Evolutionary conservation across 176 grass and related monocot genomes (phyloP), one percentile per base, ranked within the genome.

Genomic region (Hordeum marinum): DNA sequence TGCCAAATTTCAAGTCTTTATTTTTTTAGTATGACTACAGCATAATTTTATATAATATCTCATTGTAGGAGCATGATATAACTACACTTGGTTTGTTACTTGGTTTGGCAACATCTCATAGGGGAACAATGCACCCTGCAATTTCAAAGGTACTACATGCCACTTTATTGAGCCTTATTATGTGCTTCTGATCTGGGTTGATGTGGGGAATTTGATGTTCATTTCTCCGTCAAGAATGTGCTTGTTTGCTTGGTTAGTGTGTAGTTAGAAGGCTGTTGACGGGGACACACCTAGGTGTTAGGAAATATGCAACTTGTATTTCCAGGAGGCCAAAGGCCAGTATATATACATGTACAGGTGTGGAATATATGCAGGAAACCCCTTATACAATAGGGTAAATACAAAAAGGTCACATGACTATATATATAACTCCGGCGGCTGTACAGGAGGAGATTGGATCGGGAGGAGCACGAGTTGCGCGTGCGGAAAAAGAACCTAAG

Each of bases 71-170:
- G 80, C 96, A 95, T 87, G 96, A 95, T 89, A 84, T 98, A 83
- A 95, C 93, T 83, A 98, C 89, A 68, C 91, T 94, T 74, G 93
- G 91, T 61, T 83, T 98, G 55, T 86, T 98, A 68, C 96, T 98
- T 85, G 96, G 96, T 39, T 87, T 95, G 67, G 96, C 96, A 42
- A 85, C 93, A 75, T 98, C 96, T 83, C 86, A 95, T 82, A 92
- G 96, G 80, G 96, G 96, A 81, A 98, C 91, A 55, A 93, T 98
- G 91, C 77, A 98, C 77, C 91, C 91, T 76, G 89, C 91, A 90
- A 86, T 98, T 87, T 98, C 96, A 10, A 98, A 90, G 93, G 96
- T 95, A 84, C 40, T 54, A 68, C 45, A 55, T 46, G 23, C 10
- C 11, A 66, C 67, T 60, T 68, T 48, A 52, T 75, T 75, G 42